A percentile compares a stretch with the other conserved stretches of the same genome.
Evolutionary conservation across 352 stramenopile species (phyloP).

Genomic region (Pythium sukuiense): DNA sequence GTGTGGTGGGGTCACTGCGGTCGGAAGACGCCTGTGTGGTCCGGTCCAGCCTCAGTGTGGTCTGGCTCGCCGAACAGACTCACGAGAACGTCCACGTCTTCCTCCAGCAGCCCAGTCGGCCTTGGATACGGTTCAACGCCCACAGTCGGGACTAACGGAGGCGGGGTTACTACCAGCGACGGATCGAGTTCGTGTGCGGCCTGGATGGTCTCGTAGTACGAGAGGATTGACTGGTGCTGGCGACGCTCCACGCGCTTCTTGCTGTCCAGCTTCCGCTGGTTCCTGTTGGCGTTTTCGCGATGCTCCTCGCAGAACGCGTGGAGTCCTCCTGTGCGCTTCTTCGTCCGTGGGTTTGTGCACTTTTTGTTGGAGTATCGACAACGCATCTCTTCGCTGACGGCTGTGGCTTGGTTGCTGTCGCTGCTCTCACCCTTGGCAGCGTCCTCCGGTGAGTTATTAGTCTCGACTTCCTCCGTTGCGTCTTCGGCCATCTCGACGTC

Average conservation of each 20-base stretch:
- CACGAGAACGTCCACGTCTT: constrained; percentile 24
- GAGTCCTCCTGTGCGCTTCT: constrained; percentile 26
- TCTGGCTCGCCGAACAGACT: constrained; percentile 15
- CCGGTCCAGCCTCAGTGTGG: not conserved
- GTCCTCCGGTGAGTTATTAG: not conserved
- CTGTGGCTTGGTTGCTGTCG: not conserved
- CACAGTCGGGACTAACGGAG: not conserved
- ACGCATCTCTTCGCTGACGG: constrained; percentile 15
- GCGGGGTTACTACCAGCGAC: not conserved
- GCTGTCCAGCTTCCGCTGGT: constrained; percentile 26
- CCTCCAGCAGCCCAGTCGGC: constrained; percentile 17
- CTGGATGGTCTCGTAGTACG: constrained; percentile 24
- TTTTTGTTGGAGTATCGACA: constrained; percentile 34
- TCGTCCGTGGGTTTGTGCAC: constrained; percentile 23
- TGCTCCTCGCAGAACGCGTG: constrained; percentile 32
- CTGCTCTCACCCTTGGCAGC: not conserved
- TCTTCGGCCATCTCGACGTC: not conserved
- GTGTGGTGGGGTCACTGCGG: not conserved
- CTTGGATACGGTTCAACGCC: constrained; percentile 8
- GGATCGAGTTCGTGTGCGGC: constrained; percentile 1
- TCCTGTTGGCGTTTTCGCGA: constrained; percentile 29
- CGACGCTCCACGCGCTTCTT: constrained; percentile 23
- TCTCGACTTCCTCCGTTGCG: too few relatives aligned
- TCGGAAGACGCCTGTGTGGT: not conserved
- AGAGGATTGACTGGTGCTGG: constrained; percentile 21